Conservation (phyloP, 2,329 filamentous ascomycete genomes). For the Corynespora cassiicola region DNA sequence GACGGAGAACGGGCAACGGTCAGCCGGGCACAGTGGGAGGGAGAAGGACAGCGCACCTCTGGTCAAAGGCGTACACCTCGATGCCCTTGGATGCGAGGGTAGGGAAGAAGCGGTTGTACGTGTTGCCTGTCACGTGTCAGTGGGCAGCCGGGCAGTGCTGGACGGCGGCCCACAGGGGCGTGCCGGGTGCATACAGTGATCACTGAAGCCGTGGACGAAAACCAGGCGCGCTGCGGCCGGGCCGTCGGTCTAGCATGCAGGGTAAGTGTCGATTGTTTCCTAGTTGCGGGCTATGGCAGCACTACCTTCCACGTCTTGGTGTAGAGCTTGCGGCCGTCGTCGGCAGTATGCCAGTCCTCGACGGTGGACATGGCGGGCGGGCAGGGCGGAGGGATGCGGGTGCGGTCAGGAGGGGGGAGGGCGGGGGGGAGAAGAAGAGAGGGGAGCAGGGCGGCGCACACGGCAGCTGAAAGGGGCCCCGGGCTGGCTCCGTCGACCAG, state of each 20-base stretch:
- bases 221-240: slow-evolving; percentile 73
- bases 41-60: slow-evolving; percentile 64
- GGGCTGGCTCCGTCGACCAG: no score
- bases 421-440: no score
- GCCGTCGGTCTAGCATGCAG: slow-evolving; percentile 59
- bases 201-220: slow-evolving; percentile 89
- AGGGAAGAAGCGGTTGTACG: slow-evolving; percentile 78
- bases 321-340: slow-evolving; percentile 63
- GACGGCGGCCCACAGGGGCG: not conserved
- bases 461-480: no score
- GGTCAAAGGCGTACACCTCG: slow-evolving; percentile 79
- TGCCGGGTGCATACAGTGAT: slow-evolving; percentile 63
- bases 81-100: slow-evolving; percentile 74
- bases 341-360: slow-evolving; percentile 59
- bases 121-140: slow-evolving; percentile 60
- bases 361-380: slow-evolving; percentile 47
- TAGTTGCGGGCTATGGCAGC: slow-evolving; percentile 41
- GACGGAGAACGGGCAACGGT: not conserved
- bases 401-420: no score
- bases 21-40: not conserved
- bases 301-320: slow-evolving; percentile 67
- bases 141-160: not conserved
- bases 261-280: no score
- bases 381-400: no score
- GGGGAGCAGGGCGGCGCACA: no score